phyloP scores from a whole-genome alignment of 768 basidiomycete species.

The Mycena rosella region DNA sequence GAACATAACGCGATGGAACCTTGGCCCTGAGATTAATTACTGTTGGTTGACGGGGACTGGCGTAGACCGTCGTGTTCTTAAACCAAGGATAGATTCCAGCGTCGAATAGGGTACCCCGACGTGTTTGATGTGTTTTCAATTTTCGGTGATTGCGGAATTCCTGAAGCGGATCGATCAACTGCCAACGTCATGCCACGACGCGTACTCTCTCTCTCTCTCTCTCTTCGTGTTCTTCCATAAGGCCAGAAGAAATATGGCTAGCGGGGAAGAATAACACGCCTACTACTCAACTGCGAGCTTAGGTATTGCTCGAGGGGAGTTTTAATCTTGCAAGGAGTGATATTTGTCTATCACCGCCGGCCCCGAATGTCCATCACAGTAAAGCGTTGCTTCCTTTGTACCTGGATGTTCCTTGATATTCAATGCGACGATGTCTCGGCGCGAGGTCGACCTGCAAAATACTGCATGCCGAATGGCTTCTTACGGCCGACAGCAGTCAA shows the following conservation, averaged over 20 bases:
- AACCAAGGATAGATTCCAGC: neutral
- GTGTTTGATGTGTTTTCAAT: neutral
- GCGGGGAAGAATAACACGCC: too few relatives aligned
- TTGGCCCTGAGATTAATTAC: slow-evolving; percentile 3
- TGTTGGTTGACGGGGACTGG: neutral
- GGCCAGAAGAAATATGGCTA: too few relatives aligned
- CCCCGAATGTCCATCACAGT: slow-evolving; percentile 28
- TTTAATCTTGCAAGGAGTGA: neutral
- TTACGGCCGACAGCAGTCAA: neutral
- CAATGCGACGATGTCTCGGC: slow-evolving; percentile 12
- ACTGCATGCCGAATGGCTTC: slow-evolving; percentile 14
- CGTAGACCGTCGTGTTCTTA: too few relatives aligned
- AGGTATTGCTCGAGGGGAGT: too few relatives aligned
- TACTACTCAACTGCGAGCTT: too few relatives aligned
- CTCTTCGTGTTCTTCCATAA: too few relatives aligned
- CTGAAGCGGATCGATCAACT: neutral
- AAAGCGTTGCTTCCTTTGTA: slow-evolving; percentile 6
- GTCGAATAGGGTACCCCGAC: neutral
- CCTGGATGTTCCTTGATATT: slow-evolving; percentile 32
- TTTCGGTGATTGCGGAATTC: neutral
- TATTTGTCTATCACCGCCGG: slow-evolving; percentile 8
- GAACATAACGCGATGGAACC: neutral
- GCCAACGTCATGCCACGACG: neutral
- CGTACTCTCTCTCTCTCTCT: too few relatives aligned
- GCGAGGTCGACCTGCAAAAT: neutral